phyloP scores from a whole-genome alignment of 1,284 basidiomycete species.

The Puccinia horiana region DNA sequence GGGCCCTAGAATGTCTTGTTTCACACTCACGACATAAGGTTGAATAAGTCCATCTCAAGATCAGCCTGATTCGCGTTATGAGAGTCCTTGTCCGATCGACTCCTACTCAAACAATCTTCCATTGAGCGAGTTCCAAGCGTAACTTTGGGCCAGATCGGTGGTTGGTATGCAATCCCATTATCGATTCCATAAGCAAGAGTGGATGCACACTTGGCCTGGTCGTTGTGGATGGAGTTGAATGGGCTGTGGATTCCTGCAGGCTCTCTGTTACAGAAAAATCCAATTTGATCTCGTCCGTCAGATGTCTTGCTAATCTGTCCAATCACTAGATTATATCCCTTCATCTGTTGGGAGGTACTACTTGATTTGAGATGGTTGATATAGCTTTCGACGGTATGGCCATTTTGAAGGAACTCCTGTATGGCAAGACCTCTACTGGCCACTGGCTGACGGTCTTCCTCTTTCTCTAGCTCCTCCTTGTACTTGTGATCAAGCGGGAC shows the following conservation, averaged over 20 bases:
- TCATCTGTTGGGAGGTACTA: neutral
- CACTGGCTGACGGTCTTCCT: neutral
- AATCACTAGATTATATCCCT: constrained; percentile 43
- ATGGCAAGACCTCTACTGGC: constrained; percentile 30
- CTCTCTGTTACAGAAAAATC: constrained; percentile 10
- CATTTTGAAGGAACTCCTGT: neutral
- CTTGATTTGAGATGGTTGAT: constrained; percentile 1
- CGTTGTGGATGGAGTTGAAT: neutral
- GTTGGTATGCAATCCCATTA: constrained; percentile 20
- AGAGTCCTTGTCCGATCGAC: neutral
- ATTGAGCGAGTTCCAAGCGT: neutral
- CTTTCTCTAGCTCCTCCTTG: neutral
- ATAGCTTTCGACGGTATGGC: neutral
- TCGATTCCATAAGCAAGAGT: constrained; percentile 6
- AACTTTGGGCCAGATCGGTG: constrained; percentile 22
- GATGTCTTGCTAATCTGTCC: constrained; percentile 1
- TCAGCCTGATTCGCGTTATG: neutral
- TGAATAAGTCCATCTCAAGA: constrained; percentile 13
- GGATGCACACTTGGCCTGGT: neutral
- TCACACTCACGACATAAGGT: constrained; percentile 16
- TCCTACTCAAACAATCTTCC: neutral
- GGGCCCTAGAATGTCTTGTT: no score
- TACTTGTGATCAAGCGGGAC: neutral
- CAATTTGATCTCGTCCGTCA: neutral
- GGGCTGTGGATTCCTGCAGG: neutral